Conservation (phyloP, 768 basidiomycete species). For the Pisolithus marmoratus region DNA sequence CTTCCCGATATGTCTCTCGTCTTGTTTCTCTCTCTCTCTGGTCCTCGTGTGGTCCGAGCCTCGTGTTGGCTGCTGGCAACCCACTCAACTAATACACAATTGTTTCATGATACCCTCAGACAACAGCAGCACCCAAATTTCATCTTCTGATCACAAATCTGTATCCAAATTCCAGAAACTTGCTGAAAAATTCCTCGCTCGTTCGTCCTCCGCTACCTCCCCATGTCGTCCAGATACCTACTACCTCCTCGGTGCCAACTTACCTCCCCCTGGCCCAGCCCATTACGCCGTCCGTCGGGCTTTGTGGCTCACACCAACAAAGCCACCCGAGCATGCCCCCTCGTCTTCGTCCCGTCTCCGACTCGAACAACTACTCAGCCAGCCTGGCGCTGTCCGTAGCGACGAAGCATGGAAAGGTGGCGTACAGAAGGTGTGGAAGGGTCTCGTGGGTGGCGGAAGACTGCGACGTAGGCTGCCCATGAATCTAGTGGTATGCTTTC, state of each 20-base stretch:
- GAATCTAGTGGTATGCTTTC: slow-evolving; percentile 49
- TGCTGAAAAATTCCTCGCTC: slow-evolving; percentile 3
- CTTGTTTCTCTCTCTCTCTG: neutral
- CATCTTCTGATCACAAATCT: neutral
- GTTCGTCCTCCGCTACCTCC: slow-evolving; percentile 2
- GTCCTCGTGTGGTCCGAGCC: neutral
- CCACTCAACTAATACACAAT: neutral
- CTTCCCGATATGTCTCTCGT: neutral
- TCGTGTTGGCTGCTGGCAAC: neutral
- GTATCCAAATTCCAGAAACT: slow-evolving; percentile 6
- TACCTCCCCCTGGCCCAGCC: slow-evolving; percentile 60
- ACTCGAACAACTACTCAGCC: slow-evolving; percentile 46
- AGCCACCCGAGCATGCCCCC: slow-evolving; percentile 10
- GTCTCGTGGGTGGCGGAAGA: slow-evolving; percentile 50
- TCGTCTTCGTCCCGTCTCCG: slow-evolving; percentile 36
- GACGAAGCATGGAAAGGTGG: slow-evolving; percentile 53
- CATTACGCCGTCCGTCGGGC: slow-evolving; percentile 58
- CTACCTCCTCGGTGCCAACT: slow-evolving; percentile 9
- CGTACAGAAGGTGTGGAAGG: slow-evolving; percentile 58
- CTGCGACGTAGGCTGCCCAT: slow-evolving; percentile 62
- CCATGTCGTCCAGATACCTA: neutral
- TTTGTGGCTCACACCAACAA: slow-evolving; percentile 46
- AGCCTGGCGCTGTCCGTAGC: slow-evolving; percentile 41
- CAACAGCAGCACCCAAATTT: neutral
- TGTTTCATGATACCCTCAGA: slow-evolving; percentile 15